phyloP scores from a whole-genome alignment of 1,139 yeast genomes.

The Geotrichum klebahnii region DNA sequence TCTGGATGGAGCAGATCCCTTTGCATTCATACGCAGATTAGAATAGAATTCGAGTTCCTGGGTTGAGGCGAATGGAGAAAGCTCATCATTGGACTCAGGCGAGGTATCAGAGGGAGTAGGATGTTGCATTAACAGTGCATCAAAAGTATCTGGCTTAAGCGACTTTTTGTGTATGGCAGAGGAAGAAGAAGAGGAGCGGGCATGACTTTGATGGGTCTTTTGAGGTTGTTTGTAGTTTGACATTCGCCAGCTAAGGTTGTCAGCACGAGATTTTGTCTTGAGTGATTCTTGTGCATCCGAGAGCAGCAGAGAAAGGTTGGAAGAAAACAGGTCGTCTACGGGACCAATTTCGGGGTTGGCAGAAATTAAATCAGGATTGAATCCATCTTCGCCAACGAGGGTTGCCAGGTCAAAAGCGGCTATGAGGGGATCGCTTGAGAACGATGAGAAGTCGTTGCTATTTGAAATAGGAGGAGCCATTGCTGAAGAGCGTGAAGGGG shows the following conservation, averaged over 20 bases:
- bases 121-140: constrained; percentile 3
- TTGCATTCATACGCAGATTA: neutral
- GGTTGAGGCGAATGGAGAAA: constrained; percentile 8
- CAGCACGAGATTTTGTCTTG: constrained; percentile 26
- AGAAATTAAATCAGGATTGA: constrained; percentile 15
- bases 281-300: constrained; percentile 30
- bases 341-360: constrained; percentile 18
- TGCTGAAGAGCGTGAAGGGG: too few species aligned
- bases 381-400: constrained; percentile 3
- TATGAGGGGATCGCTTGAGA: neutral
- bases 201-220: neutral
- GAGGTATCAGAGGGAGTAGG: constrained; percentile 15
- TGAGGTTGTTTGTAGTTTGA: neutral
- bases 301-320: constrained; percentile 30
- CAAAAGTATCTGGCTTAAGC: neutral
- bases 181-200: neutral
- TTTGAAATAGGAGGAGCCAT: too few species aligned
- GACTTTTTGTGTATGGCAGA: neutral
- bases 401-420: neutral
- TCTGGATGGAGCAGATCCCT: constrained; percentile 5
- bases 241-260: constrained; percentile 26
- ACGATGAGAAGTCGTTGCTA: constrained; percentile 1
- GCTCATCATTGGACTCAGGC: constrained; percentile 12
- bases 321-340: constrained; percentile 24
- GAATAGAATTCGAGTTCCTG: neutral